Percentiles rank a stretch among this genome's conserved stretches.
Evolutionary conservation across 768 basidiomycete genomes (phyloP).

Genomic region (Cystoderma amianthinum): DNA sequence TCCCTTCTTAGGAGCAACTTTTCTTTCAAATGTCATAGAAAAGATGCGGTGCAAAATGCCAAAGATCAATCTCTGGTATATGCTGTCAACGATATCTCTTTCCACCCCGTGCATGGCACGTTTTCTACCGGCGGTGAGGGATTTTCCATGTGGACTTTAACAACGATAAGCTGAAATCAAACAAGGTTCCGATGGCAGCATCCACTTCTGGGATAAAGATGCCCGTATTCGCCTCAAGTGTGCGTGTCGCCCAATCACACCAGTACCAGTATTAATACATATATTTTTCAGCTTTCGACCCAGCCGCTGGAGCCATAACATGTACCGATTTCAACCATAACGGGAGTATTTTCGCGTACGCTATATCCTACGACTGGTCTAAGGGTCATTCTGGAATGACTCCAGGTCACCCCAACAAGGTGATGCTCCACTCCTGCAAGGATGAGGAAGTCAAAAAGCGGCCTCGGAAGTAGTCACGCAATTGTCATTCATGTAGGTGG

Average conservation of each 20-base stretch:
- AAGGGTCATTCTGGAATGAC: constrained; percentile 88
- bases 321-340: constrained; percentile 82
- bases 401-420: constrained; percentile 61
- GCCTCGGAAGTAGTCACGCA: constrained; percentile 37
- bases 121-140: constrained; percentile 85
- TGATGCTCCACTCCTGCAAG: constrained; percentile 81
- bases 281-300: constrained; percentile 54
- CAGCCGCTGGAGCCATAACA: constrained; percentile 68
- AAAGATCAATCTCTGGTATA: constrained; percentile 70
- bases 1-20: constrained; percentile 76
- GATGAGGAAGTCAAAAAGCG: constrained; percentile 81
- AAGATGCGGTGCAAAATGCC: constrained; percentile 45
- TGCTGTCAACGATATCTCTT: constrained; percentile 81
- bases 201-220: constrained; percentile 95
- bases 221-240: constrained; percentile 88
- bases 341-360: constrained; percentile 87
- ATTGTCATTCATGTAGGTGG: too few species aligned
- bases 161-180: constrained; percentile 31
- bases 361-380: constrained; percentile 91
- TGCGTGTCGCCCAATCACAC: constrained; percentile 23
- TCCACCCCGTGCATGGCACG: constrained; percentile 80
- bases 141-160: constrained; percentile 20
- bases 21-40: constrained; percentile 81
- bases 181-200: constrained; percentile 77
- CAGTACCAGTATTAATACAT: constrained; percentile 1